A percentile compares a stretch with the other conserved stretches of the same genome.
Evolutionary conservation across 257 asterid genomes (phyloP).

Genomic region (Capsicum baccatum): DNA sequence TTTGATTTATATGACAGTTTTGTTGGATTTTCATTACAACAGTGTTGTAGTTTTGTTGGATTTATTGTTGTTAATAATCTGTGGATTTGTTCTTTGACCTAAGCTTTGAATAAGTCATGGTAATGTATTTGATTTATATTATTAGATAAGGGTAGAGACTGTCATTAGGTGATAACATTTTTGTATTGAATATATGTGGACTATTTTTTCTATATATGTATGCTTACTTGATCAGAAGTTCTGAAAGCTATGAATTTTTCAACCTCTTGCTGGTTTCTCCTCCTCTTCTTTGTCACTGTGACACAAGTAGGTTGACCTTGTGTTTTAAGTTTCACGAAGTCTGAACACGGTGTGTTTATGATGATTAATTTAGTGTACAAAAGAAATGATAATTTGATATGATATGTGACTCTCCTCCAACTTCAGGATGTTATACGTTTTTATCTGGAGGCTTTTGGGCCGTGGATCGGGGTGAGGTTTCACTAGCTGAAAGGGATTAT

Average conservation of each 20-base stretch:
- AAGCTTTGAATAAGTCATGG: slow-evolving; percentile 20
- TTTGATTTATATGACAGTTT: not conserved
- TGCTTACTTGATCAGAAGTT: slow-evolving; percentile 19
- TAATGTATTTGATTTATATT: not conserved
- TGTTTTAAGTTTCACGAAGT: not conserved
- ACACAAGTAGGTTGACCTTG: slow-evolving; percentile 13
- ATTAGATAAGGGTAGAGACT: not conserved
- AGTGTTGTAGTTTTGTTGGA: not conserved
- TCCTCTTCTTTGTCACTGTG: not conserved
- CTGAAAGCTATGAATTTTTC: not conserved
- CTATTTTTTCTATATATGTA: not conserved
- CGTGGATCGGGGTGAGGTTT: slow-evolving; percentile 11
- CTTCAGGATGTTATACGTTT: slow-evolving; percentile 17
- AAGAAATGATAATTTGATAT: slow-evolving; percentile 17
- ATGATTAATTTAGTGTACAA: not conserved
- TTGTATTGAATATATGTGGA: slow-evolving; percentile 4
- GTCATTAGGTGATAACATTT: not conserved
- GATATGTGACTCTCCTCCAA: not conserved
- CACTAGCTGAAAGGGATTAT: slow-evolving; percentile 7
- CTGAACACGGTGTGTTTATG: not conserved
- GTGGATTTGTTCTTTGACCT: not conserved
- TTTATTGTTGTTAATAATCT: slow-evolving; percentile 2
- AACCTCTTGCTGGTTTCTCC: slow-evolving; percentile 2
- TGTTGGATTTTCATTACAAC: rapidly evolving
- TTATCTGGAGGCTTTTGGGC: slow-evolving; percentile 1